These are phyloP conservation scores for Plectranthus barbatus DNA, from an alignment of 257 asterid species.

Conservation along the genomic window DNA sequence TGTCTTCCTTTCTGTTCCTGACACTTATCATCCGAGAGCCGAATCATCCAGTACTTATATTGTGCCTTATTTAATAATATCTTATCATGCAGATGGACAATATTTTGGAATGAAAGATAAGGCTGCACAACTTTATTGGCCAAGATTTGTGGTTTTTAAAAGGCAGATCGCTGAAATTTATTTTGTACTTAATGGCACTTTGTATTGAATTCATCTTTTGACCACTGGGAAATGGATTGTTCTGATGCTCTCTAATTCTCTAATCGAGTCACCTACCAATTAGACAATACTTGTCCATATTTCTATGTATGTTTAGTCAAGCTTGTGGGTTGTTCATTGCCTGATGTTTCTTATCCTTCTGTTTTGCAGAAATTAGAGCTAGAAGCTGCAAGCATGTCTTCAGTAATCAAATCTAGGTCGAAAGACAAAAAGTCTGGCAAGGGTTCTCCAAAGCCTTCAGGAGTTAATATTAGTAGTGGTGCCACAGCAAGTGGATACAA, in stretches of 20 bases:
- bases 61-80: background rate
- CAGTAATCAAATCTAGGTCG: constrained; percentile 57
- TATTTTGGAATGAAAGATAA: background rate
- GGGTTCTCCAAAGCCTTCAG: constrained; percentile 58
- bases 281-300: background rate
- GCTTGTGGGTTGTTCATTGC: constrained; percentile 4
- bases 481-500: constrained; percentile 69
- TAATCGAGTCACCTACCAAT: background rate
- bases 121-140: background rate
- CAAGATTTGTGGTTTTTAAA: background rate
- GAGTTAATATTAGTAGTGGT: constrained; percentile 39
- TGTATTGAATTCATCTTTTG: background rate
- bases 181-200: background rate
- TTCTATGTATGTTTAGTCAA: background rate
- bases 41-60: background rate
- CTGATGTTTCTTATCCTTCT: constrained; percentile 13
- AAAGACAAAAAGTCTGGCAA: constrained; percentile 68
- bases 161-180: background rate
- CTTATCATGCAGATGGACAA: background rate
- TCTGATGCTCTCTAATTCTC: background rate
- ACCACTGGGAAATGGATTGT: background rate
- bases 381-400: constrained; percentile 51
- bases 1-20: background rate
- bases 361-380: constrained; percentile 28
- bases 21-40: background rate